Conservation (phyloP, 2,329 filamentous ascomycete genomes). For the Fusarium xyrophilum region DNA sequence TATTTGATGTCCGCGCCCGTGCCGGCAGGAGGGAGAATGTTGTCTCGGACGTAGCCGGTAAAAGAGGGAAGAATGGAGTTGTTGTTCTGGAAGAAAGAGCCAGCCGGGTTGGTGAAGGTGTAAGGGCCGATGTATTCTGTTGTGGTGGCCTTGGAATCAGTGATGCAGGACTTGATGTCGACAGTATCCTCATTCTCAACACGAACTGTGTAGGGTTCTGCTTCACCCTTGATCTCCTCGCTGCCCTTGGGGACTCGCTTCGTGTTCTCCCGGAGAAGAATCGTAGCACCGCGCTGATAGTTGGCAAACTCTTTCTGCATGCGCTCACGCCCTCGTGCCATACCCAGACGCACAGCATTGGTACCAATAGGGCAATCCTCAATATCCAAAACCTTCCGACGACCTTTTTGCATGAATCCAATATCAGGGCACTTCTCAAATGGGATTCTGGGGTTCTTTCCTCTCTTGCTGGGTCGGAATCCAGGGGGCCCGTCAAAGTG, state of each 20-base stretch:
- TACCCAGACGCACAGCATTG: slow-evolving; percentile 78
- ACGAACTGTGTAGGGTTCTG: slow-evolving; percentile 48
- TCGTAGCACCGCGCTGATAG: slow-evolving; percentile 83
- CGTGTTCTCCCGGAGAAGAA: slow-evolving; percentile 88
- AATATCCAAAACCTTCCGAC: slow-evolving; percentile 82
- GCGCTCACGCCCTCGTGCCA: slow-evolving; percentile 78
- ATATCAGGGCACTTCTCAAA: slow-evolving; percentile 77
- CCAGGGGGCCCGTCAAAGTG: slow-evolving; percentile 85
- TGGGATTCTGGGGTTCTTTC: slow-evolving; percentile 53
- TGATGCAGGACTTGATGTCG: slow-evolving; percentile 88
- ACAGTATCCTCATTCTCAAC: slow-evolving; percentile 64
- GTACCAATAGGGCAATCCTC: slow-evolving; percentile 98
- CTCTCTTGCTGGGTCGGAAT: slow-evolving; percentile 56
- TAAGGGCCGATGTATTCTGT: slow-evolving; percentile 89
- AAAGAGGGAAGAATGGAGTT: slow-evolving; percentile 92
- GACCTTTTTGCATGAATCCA: slow-evolving; percentile 90
- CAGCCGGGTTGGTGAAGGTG: slow-evolving; percentile 88
- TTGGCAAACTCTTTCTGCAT: slow-evolving; percentile 73
- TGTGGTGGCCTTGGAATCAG: slow-evolving; percentile 79
- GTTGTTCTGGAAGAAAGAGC: slow-evolving; percentile 99
- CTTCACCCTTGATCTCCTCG: slow-evolving; percentile 40
- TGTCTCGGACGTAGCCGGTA: slow-evolving; percentile 83
- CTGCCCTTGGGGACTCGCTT: slow-evolving; percentile 64
- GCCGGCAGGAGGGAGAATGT: slow-evolving; percentile 67
- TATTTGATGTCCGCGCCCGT: slow-evolving; percentile 67